These are phyloP conservation scores for Mucor racemosus DNA, from an alignment of 371 early-diverging fungal species.

Conservation along the genomic window DNA sequence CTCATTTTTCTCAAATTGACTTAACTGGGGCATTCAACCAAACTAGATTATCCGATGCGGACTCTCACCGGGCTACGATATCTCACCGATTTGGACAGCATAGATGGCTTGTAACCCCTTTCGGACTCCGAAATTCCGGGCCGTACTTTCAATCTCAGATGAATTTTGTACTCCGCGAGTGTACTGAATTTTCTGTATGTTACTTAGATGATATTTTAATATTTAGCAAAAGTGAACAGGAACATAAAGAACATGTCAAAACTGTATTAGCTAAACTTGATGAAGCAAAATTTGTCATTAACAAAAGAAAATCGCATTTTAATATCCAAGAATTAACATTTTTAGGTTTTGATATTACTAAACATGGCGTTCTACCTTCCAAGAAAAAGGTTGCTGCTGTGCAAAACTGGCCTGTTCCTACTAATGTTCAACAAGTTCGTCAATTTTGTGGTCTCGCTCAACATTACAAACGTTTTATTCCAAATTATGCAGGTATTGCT, in stretches of 20 bases:
- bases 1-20: constrained; percentile 35
- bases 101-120: constrained; percentile 53
- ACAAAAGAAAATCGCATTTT: constrained; percentile 61
- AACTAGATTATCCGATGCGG: constrained; percentile 22
- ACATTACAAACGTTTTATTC: constrained; percentile 39
- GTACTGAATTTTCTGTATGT: constrained; percentile 40
- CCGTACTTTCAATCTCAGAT: constrained; percentile 51
- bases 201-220: constrained; percentile 59
- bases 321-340: constrained; percentile 36
- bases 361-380: constrained; percentile 33
- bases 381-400: constrained; percentile 32
- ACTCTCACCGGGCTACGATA: constrained; percentile 16
- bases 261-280: constrained; percentile 39
- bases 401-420: constrained; percentile 38
- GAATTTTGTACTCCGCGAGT: constrained; percentile 33
- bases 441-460: constrained; percentile 35
- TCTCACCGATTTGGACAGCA: constrained; percentile 33
- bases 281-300: constrained; percentile 33
- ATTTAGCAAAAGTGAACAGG: constrained; percentile 37
- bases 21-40: constrained; percentile 40
- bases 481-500: constrained; percentile 36
- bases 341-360: constrained; percentile 47
- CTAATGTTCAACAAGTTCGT: constrained; percentile 37
- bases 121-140: constrained; percentile 57
- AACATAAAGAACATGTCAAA: constrained; percentile 43